Percentiles rank a stretch among this genome's conserved stretches.
phyloP scores from a whole-genome alignment of 805 yeast species.

The Wickerhamomyces kurtzmanii region DNA sequence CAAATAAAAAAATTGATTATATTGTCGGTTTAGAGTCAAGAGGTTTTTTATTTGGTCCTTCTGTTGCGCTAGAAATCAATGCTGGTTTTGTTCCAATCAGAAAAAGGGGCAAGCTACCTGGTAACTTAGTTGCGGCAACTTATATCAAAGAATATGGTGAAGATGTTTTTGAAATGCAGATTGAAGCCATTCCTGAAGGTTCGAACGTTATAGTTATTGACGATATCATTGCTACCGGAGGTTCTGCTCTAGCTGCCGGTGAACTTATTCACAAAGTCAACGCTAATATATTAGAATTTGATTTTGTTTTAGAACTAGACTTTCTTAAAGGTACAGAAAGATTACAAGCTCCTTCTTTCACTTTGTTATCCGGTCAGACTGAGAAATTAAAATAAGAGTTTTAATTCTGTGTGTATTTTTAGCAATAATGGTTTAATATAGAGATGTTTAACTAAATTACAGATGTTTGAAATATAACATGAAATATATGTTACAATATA shows the following conservation, averaged over 20 bases:
- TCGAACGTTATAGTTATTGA: slow-evolving; percentile 83
- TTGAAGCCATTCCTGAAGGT: slow-evolving; percentile 68
- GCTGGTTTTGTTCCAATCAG: slow-evolving; percentile 94
- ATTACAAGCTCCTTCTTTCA: slow-evolving; percentile 80
- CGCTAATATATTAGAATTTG: slow-evolving; percentile 69
- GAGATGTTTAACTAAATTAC: too few species aligned
- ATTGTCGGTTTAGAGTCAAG: slow-evolving; percentile 93
- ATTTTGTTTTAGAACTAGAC: slow-evolving; percentile 89
- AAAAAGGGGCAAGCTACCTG: slow-evolving; percentile 93
- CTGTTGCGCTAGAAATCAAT: slow-evolving; percentile 80
- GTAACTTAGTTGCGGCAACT: slow-evolving; percentile 59
- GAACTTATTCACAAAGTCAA: slow-evolving; percentile 60
- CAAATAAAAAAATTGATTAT: slow-evolving; percentile 64
- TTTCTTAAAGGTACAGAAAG: slow-evolving; percentile 90
- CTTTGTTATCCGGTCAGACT: slow-evolving; percentile 76
- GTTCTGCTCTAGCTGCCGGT: slow-evolving; percentile 92
- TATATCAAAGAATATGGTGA: slow-evolving; percentile 89
- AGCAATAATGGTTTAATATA: too few species aligned
- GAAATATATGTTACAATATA: too few species aligned
- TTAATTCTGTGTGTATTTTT: not conserved
- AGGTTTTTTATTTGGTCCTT: slow-evolving; percentile 94
- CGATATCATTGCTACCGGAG: slow-evolving; percentile 97
- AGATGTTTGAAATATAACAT: too few species aligned
- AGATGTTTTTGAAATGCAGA: slow-evolving; percentile 85
- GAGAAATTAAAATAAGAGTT: slow-evolving; percentile 29